Evolutionary conservation across 176 grass and related monocot genomes (phyloP), one percentile per base, ranked within the genome.

Genomic region (Rhipidocladum racemiflorum): DNA sequence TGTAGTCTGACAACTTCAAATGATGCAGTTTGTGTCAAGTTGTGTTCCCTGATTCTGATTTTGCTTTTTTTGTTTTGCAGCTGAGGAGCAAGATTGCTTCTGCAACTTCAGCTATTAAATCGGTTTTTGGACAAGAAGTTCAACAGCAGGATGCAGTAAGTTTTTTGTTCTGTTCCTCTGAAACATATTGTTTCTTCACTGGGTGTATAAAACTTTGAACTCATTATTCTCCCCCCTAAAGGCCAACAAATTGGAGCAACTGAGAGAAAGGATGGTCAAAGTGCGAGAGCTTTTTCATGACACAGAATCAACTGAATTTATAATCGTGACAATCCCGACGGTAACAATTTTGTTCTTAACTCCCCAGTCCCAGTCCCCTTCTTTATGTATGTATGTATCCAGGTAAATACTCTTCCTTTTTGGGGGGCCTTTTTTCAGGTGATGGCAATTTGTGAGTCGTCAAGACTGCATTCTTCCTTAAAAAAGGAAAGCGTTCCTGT

Each of bases 41-140:
- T 84, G 32, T n/a, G n/a, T n/a, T n/a, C n/a, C n/a, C n/a, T n/a
- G n/a, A n/a, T n/a, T 49, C 24, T 66, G 50, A 65, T 48, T 45
- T 79, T 45, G 7, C 15, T 34, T 49, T 29, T 0, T 62, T 59
- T 83, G 11, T 43, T 48, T 8, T 50, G n/a, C 89, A 98, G 96
- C 88, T 98, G 30, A 98, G 84, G 76, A 88, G 77, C 57, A 93
- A 95, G 85, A 87, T 98, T 80, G 77, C 92, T 85, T 92, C 90
- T 64, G 96, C 96, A 80, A 95, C 96, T 79, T 98, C 96, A 74
- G 96, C 96, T 66, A 93, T 98, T 85, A 98, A 98, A 91, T 95
- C 96, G 50, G 92, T 91, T 77, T 95, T 98, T 87, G 92, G 96
- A 53, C 90, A 95, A 93, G 92, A 93, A 70, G 79, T 86, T 70